These are phyloP conservation scores for Colletotrichum sp. DNA, from an alignment of 2,329 filamentous ascomycete species.

Conservation along the genomic window DNA sequence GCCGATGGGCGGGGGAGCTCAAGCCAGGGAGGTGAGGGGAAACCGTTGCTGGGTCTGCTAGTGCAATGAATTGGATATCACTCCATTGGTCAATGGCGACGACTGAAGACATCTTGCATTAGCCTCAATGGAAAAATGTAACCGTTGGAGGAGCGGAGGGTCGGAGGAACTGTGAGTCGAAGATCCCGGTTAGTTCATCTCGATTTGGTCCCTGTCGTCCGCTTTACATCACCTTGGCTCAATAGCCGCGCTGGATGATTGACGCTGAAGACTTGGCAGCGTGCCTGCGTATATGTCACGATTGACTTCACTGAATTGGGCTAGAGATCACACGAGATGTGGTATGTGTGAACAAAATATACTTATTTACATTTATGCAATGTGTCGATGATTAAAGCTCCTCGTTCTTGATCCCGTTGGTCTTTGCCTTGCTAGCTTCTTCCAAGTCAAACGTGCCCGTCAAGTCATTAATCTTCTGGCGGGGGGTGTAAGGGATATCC, in stretches of 20 bases:
- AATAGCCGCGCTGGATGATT: background rate
- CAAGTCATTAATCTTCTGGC: constrained; percentile 1
- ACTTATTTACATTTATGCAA: background rate
- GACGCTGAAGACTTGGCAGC: background rate
- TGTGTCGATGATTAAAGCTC: background rate
- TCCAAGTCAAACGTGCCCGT: background rate
- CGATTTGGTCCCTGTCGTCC: background rate
- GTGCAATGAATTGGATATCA: background rate
- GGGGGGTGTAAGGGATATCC: background rate
- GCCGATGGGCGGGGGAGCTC: background rate
- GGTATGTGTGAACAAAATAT: too few species aligned
- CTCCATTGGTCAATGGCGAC: background rate
- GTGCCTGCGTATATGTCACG: rapidly evolving
- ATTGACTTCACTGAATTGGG: too few species aligned
- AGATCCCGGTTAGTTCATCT: background rate
- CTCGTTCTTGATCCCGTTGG: background rate
- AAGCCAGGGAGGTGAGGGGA: background rate
- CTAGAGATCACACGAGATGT: background rate
- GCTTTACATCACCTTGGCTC: background rate
- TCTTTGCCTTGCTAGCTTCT: background rate
- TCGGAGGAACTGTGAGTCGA: background rate
- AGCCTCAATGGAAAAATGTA: background rate
- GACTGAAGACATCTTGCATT: background rate
- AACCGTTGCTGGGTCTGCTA: background rate
- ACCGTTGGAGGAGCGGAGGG: background rate